Evolutionary conservation across 2,329 filamentous ascomycete species (phyloP), one percentile per base, ranked within the genome.

Genomic region (Juglanconis juglandina): DNA sequence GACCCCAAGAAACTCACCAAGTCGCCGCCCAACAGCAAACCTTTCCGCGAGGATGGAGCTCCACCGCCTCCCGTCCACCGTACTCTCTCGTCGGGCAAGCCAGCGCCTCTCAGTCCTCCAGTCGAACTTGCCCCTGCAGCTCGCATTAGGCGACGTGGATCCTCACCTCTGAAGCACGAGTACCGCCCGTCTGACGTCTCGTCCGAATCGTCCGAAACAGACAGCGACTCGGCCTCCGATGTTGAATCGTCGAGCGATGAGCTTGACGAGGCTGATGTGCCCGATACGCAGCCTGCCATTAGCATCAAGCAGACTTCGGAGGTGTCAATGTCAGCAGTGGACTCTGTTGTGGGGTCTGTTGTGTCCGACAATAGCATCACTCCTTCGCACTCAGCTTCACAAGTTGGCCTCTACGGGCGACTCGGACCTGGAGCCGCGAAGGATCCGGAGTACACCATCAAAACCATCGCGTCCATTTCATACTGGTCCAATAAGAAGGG

Each of bases 121-220:
- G 78, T 69, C 69, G 87, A 77, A 67, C 73, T 67, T 66, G 74
- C 59, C 68, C 77, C 64, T 71, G 75, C 71, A 68, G 73, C 72
- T 65, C 80, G 72, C 72, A 65, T 85, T 30, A 84, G 88, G 69
- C 86, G 93, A 49, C 86, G 92, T 17, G 89, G 87, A 1, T 98
- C 95, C 0, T 99, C 95, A 1, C 95, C 95, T 0, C 79, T 99
- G 53, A 99, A 99, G 77, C 94, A 98, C 71, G 94, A 99, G 75
- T 99, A 97, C 68, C 88, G 93, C 64, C 94, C 94, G 13, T 98
- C 95, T 1, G 85, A 87, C 54, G 74, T 80, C 52, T 86, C 83
- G 0, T 87, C 85, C 0, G 77, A 85, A 6, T 85, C 84, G 50
- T 87, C 86, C 0, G 83, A 85, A 47, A 85, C 85, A 6, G 76